Evolutionary conservation across 192 early-diverging fungal genomes (phyloP), one percentile per base, ranked within the genome.

Genomic region (Coemansia sp.): DNA sequence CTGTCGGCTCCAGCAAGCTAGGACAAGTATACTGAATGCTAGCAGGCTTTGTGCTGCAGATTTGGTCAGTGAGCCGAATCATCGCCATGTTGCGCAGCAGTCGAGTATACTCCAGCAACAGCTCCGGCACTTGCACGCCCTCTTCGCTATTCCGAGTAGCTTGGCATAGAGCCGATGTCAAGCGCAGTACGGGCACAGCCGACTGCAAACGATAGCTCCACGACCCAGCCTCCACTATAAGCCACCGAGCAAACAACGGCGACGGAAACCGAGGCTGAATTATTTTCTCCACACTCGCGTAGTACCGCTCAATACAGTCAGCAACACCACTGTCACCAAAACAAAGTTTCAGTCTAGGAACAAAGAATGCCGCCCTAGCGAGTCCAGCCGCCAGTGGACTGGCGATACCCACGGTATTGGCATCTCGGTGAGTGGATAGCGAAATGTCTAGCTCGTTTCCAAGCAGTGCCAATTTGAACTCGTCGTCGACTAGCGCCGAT

Each of bases 391-490:
- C 31, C 2, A 18, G 31, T 15, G 4, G 57, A 18, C 5, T 36
- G 18, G 5, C 2, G 16, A 34, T 7, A 60, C 0, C 8, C 16
- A 5, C 15, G 33, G 18, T 33, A 36, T 9, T 31, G n/a, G 57
- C 33, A 34, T 7, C 33, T 18, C 39, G 64, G 58, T 68, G 68
- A 10, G 33, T 12, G 36, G 58, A 22, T 40, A 74, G 43, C 2
- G 65, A 33, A 34, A 79, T 73, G 15, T 38, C 64, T 20, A 79
- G 47, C 52, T 74, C 77, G 44, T 74, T 61, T n/a, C 64, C 53
- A 8, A 79, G 16, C 8, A 79, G 27, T 0, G 41, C 39, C 2
- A n/a, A 22, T n/a, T 47, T 34, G 1, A 79, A 6, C 0, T 36
- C 2, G 12, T 10, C 22, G 12, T 20, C 20, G 18, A 36, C 52